Conservation (phyloP, 1,284 basidiomycete species). For the Cutaneotrichosporon mucoides region DNA sequence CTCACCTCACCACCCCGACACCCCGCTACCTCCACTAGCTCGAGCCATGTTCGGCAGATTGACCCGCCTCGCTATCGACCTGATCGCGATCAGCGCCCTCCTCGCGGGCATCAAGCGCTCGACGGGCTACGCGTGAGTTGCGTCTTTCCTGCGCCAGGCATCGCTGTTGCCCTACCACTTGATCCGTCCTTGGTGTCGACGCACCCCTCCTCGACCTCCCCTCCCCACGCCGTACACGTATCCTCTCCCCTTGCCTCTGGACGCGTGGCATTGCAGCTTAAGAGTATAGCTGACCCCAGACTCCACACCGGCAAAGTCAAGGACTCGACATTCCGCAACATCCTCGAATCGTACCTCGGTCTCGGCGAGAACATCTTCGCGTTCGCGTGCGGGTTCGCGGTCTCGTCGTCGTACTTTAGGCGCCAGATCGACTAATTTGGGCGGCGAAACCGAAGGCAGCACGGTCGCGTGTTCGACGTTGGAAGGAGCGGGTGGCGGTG, state of each 20-base stretch:
- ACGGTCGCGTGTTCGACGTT: not conserved
- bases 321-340: conserved; percentile 66
- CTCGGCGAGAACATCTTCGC: conserved; percentile 87
- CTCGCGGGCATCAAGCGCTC: conserved; percentile 86
- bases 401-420: conserved; percentile 70
- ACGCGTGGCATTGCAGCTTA: not conserved
- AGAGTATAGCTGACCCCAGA: conserved; percentile 47
- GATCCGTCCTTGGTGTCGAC: not conserved
- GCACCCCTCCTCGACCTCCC: not conserved
- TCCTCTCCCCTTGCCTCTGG: not conserved
- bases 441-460: too few relatives aligned
- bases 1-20: too few relatives aligned
- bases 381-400: conserved; percentile 69
- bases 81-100: conserved; percentile 81
- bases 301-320: conserved; percentile 64
- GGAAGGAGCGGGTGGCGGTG: too few relatives aligned
- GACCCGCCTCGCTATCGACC: conserved; percentile 78
- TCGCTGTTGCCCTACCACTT: not conserved
- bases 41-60: conserved; percentile 68
- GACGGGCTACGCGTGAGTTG: conserved; percentile 62
- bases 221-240: not conserved
- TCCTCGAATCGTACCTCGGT: conserved; percentile 77
- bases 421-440: conserved; percentile 11
- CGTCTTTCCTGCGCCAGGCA: not conserved
- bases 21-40: too few relatives aligned